A percentile compares a stretch with the other conserved stretches of the same genome.
Evolutionary conservation across 2,329 filamentous ascomycete genomes (phyloP).

Genomic region (Leptographium lundbergii): DNA sequence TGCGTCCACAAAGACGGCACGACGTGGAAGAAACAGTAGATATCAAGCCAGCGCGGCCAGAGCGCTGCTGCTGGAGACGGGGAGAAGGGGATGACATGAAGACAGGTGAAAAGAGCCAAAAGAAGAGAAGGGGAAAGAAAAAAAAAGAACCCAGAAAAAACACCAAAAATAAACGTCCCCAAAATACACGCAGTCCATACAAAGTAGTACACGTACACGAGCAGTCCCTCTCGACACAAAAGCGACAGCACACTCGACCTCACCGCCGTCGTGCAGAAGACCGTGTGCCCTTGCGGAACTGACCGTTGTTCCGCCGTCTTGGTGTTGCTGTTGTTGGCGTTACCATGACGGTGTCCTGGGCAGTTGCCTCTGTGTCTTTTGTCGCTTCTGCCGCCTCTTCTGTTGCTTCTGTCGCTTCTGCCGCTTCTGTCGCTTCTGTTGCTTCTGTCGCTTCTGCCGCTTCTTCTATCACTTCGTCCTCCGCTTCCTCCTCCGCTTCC

Average conservation of each 20-base stretch:
- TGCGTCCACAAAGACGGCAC: too few relatives aligned
- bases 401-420: neutral
- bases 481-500: neutral
- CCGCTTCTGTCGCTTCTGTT: neutral
- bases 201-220: neutral
- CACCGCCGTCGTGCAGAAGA: constrained; percentile 20
- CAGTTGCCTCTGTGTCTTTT: too few relatives aligned
- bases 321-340: neutral
- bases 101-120: neutral
- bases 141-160: neutral
- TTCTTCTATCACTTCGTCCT: neutral
- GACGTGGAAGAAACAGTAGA: neutral
- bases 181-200: neutral
- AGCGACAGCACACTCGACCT: neutral
- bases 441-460: neutral
- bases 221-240: neutral
- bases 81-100: too few relatives aligned
- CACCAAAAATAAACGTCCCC: neutral
- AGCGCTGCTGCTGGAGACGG: too few relatives aligned
- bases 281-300: constrained; percentile 19
- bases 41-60: neutral
- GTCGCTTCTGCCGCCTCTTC: neutral
- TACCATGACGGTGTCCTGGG: too few relatives aligned
- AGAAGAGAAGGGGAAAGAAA: neutral
- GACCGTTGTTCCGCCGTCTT: constrained; percentile 2